These are phyloP conservation scores for Linnemannia elongata DNA, from an alignment of 192 early-diverging fungal genomes.

Conservation along the genomic window DNA sequence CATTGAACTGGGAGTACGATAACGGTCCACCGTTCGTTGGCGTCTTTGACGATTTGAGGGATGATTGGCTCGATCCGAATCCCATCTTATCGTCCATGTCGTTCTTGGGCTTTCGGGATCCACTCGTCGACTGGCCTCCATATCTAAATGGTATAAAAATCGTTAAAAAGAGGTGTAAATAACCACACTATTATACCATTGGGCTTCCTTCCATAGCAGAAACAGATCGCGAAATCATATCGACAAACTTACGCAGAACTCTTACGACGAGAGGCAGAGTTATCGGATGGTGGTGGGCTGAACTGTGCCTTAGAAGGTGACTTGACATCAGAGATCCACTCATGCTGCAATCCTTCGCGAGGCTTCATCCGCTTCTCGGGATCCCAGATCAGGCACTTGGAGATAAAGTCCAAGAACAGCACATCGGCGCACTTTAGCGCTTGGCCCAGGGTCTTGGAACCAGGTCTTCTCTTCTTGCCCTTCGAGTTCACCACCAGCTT, in stretches of 20 bases:
- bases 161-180: background rate
- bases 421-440: conserved; percentile 78
- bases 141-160: background rate
- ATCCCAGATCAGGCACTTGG: conserved; percentile 88
- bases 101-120: conserved; percentile 12
- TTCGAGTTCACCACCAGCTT: conserved; percentile 80
- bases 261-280: conserved; percentile 30
- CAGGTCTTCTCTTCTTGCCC: conserved; percentile 85
- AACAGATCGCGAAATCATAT: background rate
- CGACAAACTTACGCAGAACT: conserved; percentile 16
- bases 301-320: conserved; percentile 10
- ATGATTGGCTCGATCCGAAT: background rate
- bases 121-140: background rate
- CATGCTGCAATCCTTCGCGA: conserved; percentile 84
- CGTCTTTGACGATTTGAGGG: conserved; percentile 21
- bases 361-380: conserved; percentile 88
- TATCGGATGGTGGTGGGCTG: background rate
- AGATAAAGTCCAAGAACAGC: conserved; percentile 88
- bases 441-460: conserved; percentile 76
- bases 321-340: conserved; percentile 74
- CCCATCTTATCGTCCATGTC: background rate
- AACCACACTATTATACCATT: background rate
- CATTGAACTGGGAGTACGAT: conserved; percentile 1
- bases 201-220: too few relatives aligned
- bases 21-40: background rate